Percentiles rank a stretch among this genome's conserved stretches.
These are phyloP conservation scores for Aspergillus nidulans DNA, from an alignment of 495 filamentous ascomycete genomes.

Conservation along the genomic window DNA sequence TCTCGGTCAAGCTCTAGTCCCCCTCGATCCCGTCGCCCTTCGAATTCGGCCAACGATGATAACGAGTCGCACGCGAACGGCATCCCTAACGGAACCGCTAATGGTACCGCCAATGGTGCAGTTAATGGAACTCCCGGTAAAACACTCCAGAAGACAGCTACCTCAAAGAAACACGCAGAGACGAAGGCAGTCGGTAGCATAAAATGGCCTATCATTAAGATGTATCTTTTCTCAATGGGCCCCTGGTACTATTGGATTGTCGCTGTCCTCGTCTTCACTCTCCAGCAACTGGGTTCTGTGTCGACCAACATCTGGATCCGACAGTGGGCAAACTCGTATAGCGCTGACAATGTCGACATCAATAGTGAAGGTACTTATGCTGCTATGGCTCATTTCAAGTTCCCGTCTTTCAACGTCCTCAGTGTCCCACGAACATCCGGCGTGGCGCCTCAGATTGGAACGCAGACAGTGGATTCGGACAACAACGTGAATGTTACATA, in stretches of 20 bases:
- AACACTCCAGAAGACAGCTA: slow-evolving; percentile 38
- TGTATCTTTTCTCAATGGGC: slow-evolving; percentile 88
- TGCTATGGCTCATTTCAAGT: slow-evolving; percentile 35
- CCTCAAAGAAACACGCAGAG: slow-evolving; percentile 57
- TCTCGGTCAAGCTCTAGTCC: slow-evolving; percentile 63
- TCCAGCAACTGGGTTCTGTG: slow-evolving; percentile 79
- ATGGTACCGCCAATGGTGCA: slow-evolving; percentile 37
- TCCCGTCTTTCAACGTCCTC: slow-evolving; percentile 39
- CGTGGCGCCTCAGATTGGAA: slow-evolving; percentile 27
- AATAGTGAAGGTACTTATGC: slow-evolving; percentile 37
- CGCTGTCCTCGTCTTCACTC: slow-evolving; percentile 65
- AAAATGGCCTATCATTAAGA: slow-evolving; percentile 73
- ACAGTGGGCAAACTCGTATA: slow-evolving; percentile 74
- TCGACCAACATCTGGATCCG: slow-evolving; percentile 91
- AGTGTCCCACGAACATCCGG: slow-evolving; percentile 34
- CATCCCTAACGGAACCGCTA: too few species aligned
- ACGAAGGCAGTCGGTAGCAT: slow-evolving; percentile 78
- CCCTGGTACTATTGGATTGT: slow-evolving; percentile 89
- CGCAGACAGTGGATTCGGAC: slow-evolving; percentile 12
- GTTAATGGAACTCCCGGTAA: slow-evolving; percentile 19
- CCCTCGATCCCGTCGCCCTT: slow-evolving; percentile 70
- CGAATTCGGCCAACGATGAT: slow-evolving; percentile 29
- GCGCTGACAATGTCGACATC: slow-evolving; percentile 21
- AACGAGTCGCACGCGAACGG: slow-evolving; percentile 30
- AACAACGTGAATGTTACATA: slow-evolving; percentile 70